Base-by-base conservation (phyloP, 306 rosid species). In the Cucumis melo region DNA sequence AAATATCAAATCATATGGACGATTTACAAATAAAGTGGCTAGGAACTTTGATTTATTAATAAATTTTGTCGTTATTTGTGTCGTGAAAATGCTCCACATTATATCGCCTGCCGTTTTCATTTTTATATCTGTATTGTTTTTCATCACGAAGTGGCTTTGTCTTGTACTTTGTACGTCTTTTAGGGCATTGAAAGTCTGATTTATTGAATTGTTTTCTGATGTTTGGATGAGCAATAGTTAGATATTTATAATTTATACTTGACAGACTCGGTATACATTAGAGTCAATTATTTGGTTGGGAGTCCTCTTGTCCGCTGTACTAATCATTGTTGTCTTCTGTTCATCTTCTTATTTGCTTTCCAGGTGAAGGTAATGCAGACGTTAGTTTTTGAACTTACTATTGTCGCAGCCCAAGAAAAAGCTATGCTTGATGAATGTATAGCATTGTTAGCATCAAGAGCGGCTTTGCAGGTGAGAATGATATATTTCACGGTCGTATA, bases 361-460 rank as follows among this genome's bases (percentile, higher is more conserved):
- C 81, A 95, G 99, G 93, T 80, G 86, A 96, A 90, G 75, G 85
- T 85, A 75, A 83, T 92, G 87, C 85, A 86, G 58, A 77, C 81
- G 77, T 85, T 92, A 87, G 91, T 88, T 77, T 89, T 90, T 60
- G 98, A 89, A 80, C 97, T 89, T 84, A 91, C 98, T 74, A 79
- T 81, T 44, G 73, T 92, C 66, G 93, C 91, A 80, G 91, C 93
- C 21, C 84, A 88, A 78, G 98, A 95, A 83, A 92, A 86, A 85
- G 93, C 91, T 65, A 81, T 89, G 91, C 93, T 95, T 87, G 93
- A 82, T 63, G 96, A 90, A 87, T 90, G 98, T 75, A 91, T 92
- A 83, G 84, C 84, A 0, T 81, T 89, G 65, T 81, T 95, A 79
- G 86, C 95, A 78, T 92, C 91, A 55, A 88, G 84, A 54, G 83